Evolutionary conservation across 371 early-diverging fungal species (phyloP), one percentile per base, ranked within the genome.

Genomic region (Haplosporangium sp.): DNA sequence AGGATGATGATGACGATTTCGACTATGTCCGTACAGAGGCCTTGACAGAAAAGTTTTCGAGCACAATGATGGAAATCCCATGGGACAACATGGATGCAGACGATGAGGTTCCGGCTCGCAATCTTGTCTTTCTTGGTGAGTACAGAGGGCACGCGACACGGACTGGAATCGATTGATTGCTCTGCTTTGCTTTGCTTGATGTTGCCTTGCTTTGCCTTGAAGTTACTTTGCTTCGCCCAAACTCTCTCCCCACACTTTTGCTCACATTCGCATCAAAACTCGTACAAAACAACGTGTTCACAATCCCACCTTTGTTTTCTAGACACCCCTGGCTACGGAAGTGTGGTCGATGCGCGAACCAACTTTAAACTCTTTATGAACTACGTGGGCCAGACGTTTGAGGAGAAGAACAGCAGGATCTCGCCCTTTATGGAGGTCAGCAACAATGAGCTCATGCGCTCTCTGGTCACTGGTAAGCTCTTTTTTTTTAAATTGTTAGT

Each of bases 101-200:
- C 67, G 80, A 68, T 48, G 72, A 80, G 53, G 60, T 76, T 51
- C 70, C 74, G 63, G 64, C 73, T 61, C 54, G 84, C 74, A 84
- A 56, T 79, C 85, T 72, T 42, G 86, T 68, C 67, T 84, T 81
- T 74, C 70, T 74, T 47, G 79, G 72, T 71, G 64, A 56, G 75
- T 47, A 5, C 21, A 5, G 18, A 12, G 38, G 1, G 11, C 36
- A 6, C 37, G 12, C 20, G 46, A 23, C n/a, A 9, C n/a, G 5
- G 13, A 16, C 4, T n/a, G 5, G 46, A 12, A 46, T 14, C 5
- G n/a, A 46, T 46, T 14, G 46, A 5, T 12, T 46, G 20, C 4
- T 2, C 4, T 12, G 18, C 47, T 36, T 18, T 12, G 11, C 16
- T 18, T 14, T 40, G 36, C 37, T 45, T 29, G 29, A 29, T 29